Percentiles rank a stretch among this genome's conserved stretches.
phyloP scores from a whole-genome alignment of 2,329 filamentous ascomycete species.

The Aspergillus brasiliensis region DNA sequence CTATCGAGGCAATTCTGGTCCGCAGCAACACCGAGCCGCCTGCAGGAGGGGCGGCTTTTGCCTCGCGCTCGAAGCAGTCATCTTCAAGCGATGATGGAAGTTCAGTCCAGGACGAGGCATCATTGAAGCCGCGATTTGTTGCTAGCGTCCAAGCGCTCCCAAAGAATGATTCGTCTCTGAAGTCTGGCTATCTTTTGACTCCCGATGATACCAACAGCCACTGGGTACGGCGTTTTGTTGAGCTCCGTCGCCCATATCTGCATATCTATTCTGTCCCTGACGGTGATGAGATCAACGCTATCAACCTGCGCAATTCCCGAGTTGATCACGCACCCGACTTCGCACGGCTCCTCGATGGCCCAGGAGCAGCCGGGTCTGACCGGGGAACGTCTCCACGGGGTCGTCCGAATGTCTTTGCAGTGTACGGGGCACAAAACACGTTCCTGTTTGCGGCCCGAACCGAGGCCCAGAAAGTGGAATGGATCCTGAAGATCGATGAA shows the following conservation, averaged over 20 bases:
- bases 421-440: conserved; percentile 92
- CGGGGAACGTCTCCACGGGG: conserved; percentile 42
- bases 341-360: conserved; percentile 68
- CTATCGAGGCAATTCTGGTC: conserved; percentile 47
- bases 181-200: conserved; percentile 83
- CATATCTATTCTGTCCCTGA: conserved; percentile 84
- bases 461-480: conserved; percentile 92
- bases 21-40: conserved; percentile 49
- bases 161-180: conserved; percentile 79
- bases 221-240: conserved; percentile 92
- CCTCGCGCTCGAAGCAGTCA: conserved; percentile 25
- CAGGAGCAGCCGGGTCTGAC: conserved; percentile 38
- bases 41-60: conserved; percentile 37
- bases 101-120: conserved; percentile 33
- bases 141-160: conserved; percentile 75
- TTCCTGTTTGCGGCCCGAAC: conserved; percentile 90
- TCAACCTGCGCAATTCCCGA: conserved; percentile 85
- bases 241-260: conserved; percentile 86
- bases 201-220: conserved; percentile 74
- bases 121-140: conserved; percentile 64
- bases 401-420: conserved; percentile 79
- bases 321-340: conserved; percentile 92
- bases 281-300: conserved; percentile 85
- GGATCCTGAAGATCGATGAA: conserved; percentile 94
- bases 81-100: conserved; percentile 30